Evolutionary conservation across 208 protist species (phyloP), one percentile per base, ranked within the genome.

Genomic region (Trypanosoma platydactyli): DNA sequence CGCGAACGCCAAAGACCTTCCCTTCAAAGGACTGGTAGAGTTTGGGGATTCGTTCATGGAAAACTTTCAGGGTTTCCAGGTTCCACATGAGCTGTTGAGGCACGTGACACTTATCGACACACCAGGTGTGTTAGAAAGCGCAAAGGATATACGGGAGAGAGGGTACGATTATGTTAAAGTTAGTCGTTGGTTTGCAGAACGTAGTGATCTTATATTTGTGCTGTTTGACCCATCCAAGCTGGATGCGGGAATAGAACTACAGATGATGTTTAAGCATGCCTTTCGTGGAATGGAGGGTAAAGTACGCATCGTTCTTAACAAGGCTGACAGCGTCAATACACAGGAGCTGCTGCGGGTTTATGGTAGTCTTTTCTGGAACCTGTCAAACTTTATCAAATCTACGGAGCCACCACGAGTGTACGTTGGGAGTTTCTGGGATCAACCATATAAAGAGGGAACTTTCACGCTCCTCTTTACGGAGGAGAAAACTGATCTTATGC

Each of bases 301-400:
- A 59, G 76, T 98, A 29, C 85, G 94, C 52, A 86, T 98, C 25
- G 84, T 99, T 38, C 85, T 98, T 22, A 99, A 99, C 74, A 99
- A 99, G 81, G 91, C 96, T 0, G 97, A 99, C 73, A 83, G 76
- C 50, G 74, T 98, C 16, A 78, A 71, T 38, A 79, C 81, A 18
- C 95, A 98, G 81, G 91, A 98, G 79, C 83, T 99, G 12, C 96
- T 99, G 89, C 65, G 94, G 15, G 94, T 99, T 3, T 97, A 97
- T 64, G 97, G 97, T 45, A 94, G 92, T 18, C 73, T 99, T 16
- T 96, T 98, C 76, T 99, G 97, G 97, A 94, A 88, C 54, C 74
- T 99, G 3, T 95, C 93, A 18, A 97, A 94, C 66, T 86, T 98
- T 12, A 80, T 98, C 58, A 78, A 70, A 54, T 94, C 87, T 41